Evolutionary conservation across 768 basidiomycete species (phyloP), one percentile per base, ranked within the genome.

Genomic region (Brasilioporus rufonigricans): DNA sequence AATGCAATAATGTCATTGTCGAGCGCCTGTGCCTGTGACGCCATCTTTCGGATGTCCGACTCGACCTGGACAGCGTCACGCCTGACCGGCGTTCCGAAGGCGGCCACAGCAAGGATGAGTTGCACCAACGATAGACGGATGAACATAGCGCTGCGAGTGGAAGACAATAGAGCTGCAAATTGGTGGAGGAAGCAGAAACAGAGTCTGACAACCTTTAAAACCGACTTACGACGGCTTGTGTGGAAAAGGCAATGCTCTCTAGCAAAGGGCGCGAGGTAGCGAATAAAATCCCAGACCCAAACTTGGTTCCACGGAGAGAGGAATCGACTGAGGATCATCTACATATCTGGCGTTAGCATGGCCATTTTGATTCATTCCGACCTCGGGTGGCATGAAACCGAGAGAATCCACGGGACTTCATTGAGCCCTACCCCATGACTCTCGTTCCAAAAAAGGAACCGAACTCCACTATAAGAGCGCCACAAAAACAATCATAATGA

Each of bases 41-140:
- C 1, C 12, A 64, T 1, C 0, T 0, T 0, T 2, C 32, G 0
- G 14, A 65, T 21, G 43, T 55, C 62, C 1, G 5, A 3, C 39
- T 21, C 8, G 10, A 62, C 27, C 35, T 27, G 4, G 4, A 2
- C 5, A 2, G 5, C n/a, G 46, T 44, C 51, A 40, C 56, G 64
- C 49, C 46, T 55, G 44, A 53, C 40, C 1, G 56, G 57, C n/a
- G 35, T 36, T 10, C 56, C 63, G 40, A 65, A 24, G 26, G 49
- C 38, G n/a, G 33, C 39, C 36, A 53, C 8, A 8, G 56, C 64
- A 39, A 59, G 11, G 43, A 52, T 2, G 36, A 64, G 56, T 6
- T 33, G 43, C 35, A 59, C 39, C 14, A 62, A 46, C 10, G 54
- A 59, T 12, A 41, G 45, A 31, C n/a, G 53, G n/a, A 62, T 32